Conservation (phyloP, 1,284 basidiomycete genomes). For the Trichosporon faecale region DNA sequence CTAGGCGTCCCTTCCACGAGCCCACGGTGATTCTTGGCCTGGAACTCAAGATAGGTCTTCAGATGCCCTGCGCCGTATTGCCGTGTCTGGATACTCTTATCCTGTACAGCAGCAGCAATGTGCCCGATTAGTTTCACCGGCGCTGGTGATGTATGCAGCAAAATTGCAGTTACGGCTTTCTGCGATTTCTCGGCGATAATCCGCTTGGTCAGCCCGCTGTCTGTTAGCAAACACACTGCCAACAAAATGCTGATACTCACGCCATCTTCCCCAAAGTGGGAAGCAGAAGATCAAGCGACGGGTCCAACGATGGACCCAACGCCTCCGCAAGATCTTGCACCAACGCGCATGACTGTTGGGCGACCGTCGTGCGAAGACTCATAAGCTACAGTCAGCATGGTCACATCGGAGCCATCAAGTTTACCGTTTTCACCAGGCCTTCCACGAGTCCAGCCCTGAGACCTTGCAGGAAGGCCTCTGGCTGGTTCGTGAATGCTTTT, state of each 20-base stretch:
- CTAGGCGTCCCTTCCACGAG: conserved; percentile 62
- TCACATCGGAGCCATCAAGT: too few species aligned
- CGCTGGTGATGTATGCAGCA: conserved; percentile 67
- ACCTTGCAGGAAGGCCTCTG: conserved; percentile 68
- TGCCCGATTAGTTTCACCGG: conserved; percentile 69
- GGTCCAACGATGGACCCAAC: conserved; percentile 70
- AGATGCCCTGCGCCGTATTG: conserved; percentile 65
- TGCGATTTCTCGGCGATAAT: conserved; percentile 86
- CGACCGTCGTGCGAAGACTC: conserved; percentile 88
- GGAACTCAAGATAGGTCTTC: conserved; percentile 67
- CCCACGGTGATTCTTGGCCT: conserved; percentile 63
- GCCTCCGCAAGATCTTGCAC: conserved; percentile 71
- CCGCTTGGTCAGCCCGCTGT: conserved; percentile 79
- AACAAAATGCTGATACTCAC: conserved; percentile 26
- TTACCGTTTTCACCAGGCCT: conserved; percentile 78
- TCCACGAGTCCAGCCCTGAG: conserved; percentile 76
- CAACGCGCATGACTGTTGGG: conserved; percentile 72
- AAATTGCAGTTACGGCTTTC: conserved; percentile 64
- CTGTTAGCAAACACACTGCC: conserved; percentile 3
- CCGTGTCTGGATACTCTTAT: conserved; percentile 81
- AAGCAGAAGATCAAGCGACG: conserved; percentile 71
- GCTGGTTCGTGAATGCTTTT: conserved; percentile 69
- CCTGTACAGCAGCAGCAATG: conserved; percentile 69
- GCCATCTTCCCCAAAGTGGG: conserved; percentile 76
- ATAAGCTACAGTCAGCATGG: conserved; percentile 59